These are phyloP conservation scores for Parmelia sp. DNA, from an alignment of 495 filamentous ascomycete species.

Conservation along the genomic window DNA sequence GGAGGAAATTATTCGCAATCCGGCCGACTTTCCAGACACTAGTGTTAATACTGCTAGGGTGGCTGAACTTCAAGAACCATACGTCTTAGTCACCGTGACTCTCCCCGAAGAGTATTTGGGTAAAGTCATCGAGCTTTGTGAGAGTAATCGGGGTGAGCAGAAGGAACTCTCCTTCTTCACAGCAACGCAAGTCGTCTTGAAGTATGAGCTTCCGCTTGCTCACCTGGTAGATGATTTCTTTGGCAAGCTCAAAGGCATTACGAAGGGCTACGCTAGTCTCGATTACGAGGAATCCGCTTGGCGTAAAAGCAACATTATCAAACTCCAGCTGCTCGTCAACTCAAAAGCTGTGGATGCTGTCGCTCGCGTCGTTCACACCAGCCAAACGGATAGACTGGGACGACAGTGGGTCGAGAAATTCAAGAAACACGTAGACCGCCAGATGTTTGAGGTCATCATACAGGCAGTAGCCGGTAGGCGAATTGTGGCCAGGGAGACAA, in stretches of 20 bases:
- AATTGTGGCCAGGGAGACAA: constrained; percentile 85
- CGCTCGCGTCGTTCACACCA: constrained; percentile 76
- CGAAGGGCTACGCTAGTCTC: constrained; percentile 74
- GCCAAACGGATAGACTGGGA: constrained; percentile 69
- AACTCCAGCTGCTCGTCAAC: constrained; percentile 90
- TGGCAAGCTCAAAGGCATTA: constrained; percentile 87
- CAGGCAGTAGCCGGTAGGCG: constrained; percentile 80
- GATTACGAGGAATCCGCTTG: constrained; percentile 96
- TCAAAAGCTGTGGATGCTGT: constrained; percentile 90
- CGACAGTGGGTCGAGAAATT: constrained; percentile 90
- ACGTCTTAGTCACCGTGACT: constrained; percentile 78
- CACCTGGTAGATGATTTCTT: constrained; percentile 96
- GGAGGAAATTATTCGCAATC: constrained; percentile 72
- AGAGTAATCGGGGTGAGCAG: constrained; percentile 80
- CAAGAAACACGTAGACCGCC: constrained; percentile 90
- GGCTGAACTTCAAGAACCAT: constrained; percentile 72
- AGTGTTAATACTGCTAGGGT: constrained; percentile 55
- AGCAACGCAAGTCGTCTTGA: constrained; percentile 88
- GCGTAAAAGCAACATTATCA: constrained; percentile 71
- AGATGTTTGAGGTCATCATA: constrained; percentile 95
- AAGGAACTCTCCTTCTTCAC: constrained; percentile 84
- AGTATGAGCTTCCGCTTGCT: constrained; percentile 80
- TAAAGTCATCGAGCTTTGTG: constrained; percentile 90
- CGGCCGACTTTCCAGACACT: constrained; percentile 74
- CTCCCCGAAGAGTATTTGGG: constrained; percentile 91